Evolutionary conservation across 352 stramenopile genomes (phyloP).

Genomic region (Globisporangium cystogenes): DNA sequence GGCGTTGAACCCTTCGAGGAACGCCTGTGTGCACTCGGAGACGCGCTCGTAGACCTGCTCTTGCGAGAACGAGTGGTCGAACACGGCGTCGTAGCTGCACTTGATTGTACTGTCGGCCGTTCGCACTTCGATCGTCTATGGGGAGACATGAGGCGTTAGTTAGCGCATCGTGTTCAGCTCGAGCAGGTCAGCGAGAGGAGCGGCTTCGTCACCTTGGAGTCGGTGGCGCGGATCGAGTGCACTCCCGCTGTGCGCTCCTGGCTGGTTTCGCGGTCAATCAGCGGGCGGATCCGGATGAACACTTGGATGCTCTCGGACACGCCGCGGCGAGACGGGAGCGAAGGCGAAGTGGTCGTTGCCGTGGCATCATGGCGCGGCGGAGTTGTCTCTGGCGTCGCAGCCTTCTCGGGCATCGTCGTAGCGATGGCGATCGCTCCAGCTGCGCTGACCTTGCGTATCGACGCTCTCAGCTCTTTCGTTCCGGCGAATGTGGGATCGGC

Average conservation of each 20-base stretch:
- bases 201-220: constrained; percentile 27
- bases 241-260: constrained; percentile 19
- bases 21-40: constrained; percentile 69
- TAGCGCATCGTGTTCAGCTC: background rate
- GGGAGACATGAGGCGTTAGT: background rate
- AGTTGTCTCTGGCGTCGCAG: constrained; percentile 1
- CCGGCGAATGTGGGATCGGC: too few species aligned
- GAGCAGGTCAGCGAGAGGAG: background rate
- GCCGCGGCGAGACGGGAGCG: constrained; percentile 12
- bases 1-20: constrained; percentile 79
- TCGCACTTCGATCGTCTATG: constrained; percentile 73
- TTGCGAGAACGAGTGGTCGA: constrained; percentile 63
- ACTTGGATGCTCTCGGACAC: constrained; percentile 78
- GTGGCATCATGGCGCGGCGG: background rate
- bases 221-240: constrained; percentile 40
- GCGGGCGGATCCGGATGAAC: constrained; percentile 73
- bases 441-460: background rate
- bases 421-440: background rate
- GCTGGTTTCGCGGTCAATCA: constrained; percentile 63
- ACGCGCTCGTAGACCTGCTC: constrained; percentile 81
- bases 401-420: constrained; percentile 5
- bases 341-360: background rate
- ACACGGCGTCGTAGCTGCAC: constrained; percentile 78
- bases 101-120: constrained; percentile 67
- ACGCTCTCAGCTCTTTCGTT: background rate